Evolutionary conservation across 108 stramenopile genomes (phyloP), one percentile per base, ranked within the genome.

Genomic region (Asterionellopsis glacialis): DNA sequence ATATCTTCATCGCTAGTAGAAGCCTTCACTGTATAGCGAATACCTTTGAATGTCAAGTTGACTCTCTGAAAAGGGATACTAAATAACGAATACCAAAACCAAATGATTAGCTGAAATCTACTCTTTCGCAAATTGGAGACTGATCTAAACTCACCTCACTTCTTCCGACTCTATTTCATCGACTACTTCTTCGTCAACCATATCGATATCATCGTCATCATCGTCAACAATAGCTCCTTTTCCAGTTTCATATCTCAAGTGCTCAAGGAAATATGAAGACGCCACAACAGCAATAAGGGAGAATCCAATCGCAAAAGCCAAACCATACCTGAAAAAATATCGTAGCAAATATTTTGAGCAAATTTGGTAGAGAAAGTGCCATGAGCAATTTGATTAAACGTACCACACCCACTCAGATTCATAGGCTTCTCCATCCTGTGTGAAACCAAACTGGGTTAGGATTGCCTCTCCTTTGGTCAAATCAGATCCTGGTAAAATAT

Each of bases 21-120:
- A 22, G 81, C 61, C 25, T 49, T 79, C 54, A 85, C 80, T 10
- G 75, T 70, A 48, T 85, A 85, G 40, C 65, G 75, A 19, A 85
- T 65, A 48, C 80, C 67, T 22, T 72, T 72, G 68, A 85, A 85
- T 28, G 84, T 82, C 62, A 85, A 61, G 26, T 76, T 76, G n/a
- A 63, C 84, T 41, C 58, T 71, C 43, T 64, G 61, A 55, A 73
- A 76, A 12, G 67, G 72, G 42, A 66, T 33, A 33, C 33, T 33
- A 33, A 5, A 33, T 5, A 7, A 7, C 33, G 5, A 33, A n/a
- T n/a, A n/a, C n/a, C n/a, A 7, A 33, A 33, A 33, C 33, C 33
- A 7, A 33, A 33, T 33, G 33, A 7, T 33, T 33, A 33, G 33
- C 7, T 2, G 33, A 33, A 33, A 33, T 33, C 2, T 33, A 33